Conservation (phyloP, 75 land plant genomes). For the Picea sitchensis region DNA sequence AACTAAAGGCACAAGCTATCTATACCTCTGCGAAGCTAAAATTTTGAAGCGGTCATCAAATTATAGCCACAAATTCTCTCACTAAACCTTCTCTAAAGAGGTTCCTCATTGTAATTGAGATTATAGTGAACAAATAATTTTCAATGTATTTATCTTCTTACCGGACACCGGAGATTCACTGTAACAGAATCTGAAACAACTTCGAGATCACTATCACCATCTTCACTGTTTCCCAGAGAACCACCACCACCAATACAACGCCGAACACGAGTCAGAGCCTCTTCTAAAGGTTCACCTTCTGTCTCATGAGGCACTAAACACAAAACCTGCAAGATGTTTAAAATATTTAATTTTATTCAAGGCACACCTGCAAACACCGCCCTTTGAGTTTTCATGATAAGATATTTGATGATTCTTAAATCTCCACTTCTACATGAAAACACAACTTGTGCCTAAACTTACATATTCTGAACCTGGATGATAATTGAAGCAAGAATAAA, state of each 20-base stretch:
- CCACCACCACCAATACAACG: conserved; percentile 79
- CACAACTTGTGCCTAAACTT: background rate
- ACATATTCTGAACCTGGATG: background rate
- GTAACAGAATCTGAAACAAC: conserved; percentile 84
- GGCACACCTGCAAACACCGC: too few species aligned
- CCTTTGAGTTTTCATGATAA: background rate
- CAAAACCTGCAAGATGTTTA: conserved; percentile 47
- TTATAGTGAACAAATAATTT: too few species aligned
- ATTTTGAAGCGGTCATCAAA: too few species aligned
- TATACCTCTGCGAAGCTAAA: too few species aligned
- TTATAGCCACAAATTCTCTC: too few species aligned
- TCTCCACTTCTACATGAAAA: background rate
- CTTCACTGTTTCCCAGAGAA: conserved; percentile 49
- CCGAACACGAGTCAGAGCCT: conserved; percentile 86
- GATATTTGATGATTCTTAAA: background rate
- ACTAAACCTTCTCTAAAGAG: too few species aligned
- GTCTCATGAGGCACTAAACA: conserved; percentile 63
- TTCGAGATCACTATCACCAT: conserved; percentile 95
- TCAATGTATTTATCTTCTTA: conserved; percentile 31
- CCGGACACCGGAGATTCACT: conserved; percentile 95
- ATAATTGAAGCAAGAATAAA: background rate
- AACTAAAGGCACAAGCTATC: too few species aligned
- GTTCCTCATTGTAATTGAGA: too few species aligned
- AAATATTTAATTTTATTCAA: background rate
- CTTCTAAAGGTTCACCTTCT: conserved; percentile 87